Base-by-base conservation (phyloP, 805 yeast genomes). In the Kluyveromyces starmeri region DNA sequence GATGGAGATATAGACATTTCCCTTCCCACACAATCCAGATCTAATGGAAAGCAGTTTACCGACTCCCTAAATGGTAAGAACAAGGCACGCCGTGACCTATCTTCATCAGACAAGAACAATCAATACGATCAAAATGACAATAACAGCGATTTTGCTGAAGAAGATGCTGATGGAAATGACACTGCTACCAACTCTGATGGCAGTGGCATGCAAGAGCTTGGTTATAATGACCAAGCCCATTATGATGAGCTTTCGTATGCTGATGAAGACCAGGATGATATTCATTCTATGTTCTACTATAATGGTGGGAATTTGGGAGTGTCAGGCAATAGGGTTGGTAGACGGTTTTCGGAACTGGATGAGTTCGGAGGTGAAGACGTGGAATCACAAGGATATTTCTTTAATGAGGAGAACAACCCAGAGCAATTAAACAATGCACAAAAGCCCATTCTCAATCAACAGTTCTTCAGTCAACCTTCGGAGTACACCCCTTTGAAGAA, bases 231-330 rank as follows among this genome's bases (percentile, higher is more conserved):
- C 16, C 15, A 20, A 19, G 22, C 16, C 6, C 20, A 30, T 15
- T 30, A 30, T 20, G 33, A 30, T 18, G 47, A 37, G 8, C 41
- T 34, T 20, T 41, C 40, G 15, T 35, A 37, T 3, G 44, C 39
- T 9, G 46, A 43, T 14, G 39, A 28, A 13, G 50, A 48, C 17
- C 34, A 20, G 9, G 51, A 47, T 14, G 60, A 55, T 38, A 41
- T 43, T n/a, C 55, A 44, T 7, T 55, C 61, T 0, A 55, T 55
- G 54, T 55, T 57, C 34, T 56, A 55, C 38, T 58, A 57, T 40
- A 51, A 45, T 20, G 53, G 53, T 10, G 19, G 15, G n/a, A 15
- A 20, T 32, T 42, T 50, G 19, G 48, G 52, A 4, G 34, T 38
- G 4, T 40, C 40, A 17, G 27, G 32, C 10, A 58, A 50, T 32